Evolutionary conservation across 2,329 filamentous ascomycete genomes (phyloP).

Genomic region (Calcarisporium arbuscula): DNA sequence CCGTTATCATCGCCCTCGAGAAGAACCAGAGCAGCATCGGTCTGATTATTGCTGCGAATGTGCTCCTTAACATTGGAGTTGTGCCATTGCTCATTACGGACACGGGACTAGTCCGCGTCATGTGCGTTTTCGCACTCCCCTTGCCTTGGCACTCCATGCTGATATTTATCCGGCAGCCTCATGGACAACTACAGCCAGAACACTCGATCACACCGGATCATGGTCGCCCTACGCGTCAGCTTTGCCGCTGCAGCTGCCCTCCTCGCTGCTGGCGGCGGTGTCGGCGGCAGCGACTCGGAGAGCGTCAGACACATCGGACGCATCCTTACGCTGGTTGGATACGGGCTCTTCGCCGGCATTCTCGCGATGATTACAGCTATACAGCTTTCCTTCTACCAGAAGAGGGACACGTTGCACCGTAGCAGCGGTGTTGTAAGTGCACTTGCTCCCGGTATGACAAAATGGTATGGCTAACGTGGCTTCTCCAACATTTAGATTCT

Average conservation of each 20-base stretch:
- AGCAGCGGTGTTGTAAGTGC: constrained; percentile 12
- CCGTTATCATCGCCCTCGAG: constrained; percentile 18
- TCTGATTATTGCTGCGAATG: constrained; percentile 17
- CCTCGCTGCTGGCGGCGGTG: constrained; percentile 14
- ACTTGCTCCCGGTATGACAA: background rate
- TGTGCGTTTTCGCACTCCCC: constrained; percentile 13
- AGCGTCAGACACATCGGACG: constrained; percentile 6
- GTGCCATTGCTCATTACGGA: constrained; percentile 19
- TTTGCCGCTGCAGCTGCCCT: constrained; percentile 12
- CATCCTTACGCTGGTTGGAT: constrained; percentile 15
- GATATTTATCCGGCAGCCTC: constrained; percentile 7
- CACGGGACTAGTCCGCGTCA: constrained; percentile 18
- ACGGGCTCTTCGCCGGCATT: constrained; percentile 15
- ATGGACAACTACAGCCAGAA: constrained; percentile 17
- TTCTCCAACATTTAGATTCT: constrained; percentile 7
- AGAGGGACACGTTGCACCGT: constrained; percentile 8
- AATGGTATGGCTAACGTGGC: too few relatives aligned
- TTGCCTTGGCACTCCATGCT: background rate
- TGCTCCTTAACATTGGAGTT: constrained; percentile 23
- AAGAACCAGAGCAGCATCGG: constrained; percentile 13
- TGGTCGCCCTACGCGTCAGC: constrained; percentile 10
- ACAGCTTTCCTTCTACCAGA: constrained; percentile 11
- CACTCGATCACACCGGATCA: constrained; percentile 12
- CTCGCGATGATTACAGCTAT: constrained; percentile 11
- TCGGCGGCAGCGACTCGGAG: constrained; percentile 7